phyloP scores from a whole-genome alignment of 768 basidiomycete species.

The Grammothele lineata region DNA sequence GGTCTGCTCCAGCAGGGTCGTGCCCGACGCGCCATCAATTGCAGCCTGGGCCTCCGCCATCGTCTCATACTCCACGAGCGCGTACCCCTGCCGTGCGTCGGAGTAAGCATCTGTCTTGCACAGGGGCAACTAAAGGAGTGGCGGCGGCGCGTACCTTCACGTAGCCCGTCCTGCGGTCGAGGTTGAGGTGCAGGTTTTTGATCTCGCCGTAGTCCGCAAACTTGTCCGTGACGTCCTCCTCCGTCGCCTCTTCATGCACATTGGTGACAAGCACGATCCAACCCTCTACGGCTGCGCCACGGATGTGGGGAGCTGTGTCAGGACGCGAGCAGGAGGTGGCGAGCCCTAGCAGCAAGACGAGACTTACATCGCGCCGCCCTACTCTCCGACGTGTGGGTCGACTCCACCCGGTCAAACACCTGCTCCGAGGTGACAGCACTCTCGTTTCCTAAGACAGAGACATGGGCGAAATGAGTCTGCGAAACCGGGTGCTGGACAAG shows the following conservation, averaged over 20 bases:
- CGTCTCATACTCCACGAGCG: constrained; percentile 95
- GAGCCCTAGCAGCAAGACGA: background rate
- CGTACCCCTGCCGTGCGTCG: constrained; percentile 74
- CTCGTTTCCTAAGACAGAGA: constrained; percentile 43
- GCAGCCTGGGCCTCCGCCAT: constrained; percentile 92
- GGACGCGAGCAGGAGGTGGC: background rate
- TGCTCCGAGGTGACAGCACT: constrained; percentile 55
- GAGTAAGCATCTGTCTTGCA: constrained; percentile 1
- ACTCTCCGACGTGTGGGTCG: constrained; percentile 64
- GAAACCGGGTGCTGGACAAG: background rate
- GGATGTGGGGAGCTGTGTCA: constrained; percentile 5
- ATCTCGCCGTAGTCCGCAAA: constrained; percentile 97
- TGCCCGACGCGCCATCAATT: constrained; percentile 85
- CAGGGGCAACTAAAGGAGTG: background rate
- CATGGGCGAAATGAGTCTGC: background rate
- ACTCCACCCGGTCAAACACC: constrained; percentile 79
- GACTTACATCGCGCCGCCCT: constrained; percentile 82
- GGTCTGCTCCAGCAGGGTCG: constrained; percentile 77
- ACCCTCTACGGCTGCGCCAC: constrained; percentile 82
- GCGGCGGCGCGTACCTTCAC: constrained; percentile 69
- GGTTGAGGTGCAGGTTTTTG: constrained; percentile 94
- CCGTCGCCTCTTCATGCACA: constrained; percentile 97
- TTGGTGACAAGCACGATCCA: constrained; percentile 98
- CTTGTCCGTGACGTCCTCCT: constrained; percentile 95
- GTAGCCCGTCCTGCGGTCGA: constrained; percentile 96